Conservation (phyloP, 1,139 yeast genomes). For the Nakaseomyces nivariensis region DNA sequence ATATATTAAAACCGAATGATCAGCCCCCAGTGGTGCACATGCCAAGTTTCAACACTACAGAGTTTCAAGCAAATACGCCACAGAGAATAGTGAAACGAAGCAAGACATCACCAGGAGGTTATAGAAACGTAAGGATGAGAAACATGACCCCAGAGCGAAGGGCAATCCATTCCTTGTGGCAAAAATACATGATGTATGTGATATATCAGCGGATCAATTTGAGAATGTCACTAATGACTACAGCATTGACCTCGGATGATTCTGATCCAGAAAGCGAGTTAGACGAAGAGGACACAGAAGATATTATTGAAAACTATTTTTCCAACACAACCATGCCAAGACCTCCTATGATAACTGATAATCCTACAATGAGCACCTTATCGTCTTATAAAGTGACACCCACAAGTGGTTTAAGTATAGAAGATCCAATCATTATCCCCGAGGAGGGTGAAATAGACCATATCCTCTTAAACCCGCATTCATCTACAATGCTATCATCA, state of each 20-base stretch:
- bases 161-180: constrained; percentile 20
- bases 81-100: not conserved
- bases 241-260: constrained; percentile 1
- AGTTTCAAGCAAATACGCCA: not conserved
- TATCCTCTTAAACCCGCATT: not conserved
- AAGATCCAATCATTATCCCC: not conserved
- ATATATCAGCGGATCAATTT: constrained; percentile 23
- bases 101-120: constrained; percentile 4
- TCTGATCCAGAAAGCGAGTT: constrained; percentile 2
- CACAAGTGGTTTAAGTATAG: not conserved
- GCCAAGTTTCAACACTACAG: not conserved
- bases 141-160: not conserved
- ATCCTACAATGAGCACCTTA: not conserved
- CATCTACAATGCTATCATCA: not conserved
- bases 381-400: not conserved
- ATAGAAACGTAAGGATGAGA: not conserved
- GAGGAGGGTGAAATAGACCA: not conserved
- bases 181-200: constrained; percentile 21
- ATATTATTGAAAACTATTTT: not conserved
- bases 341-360: not conserved
- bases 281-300: not conserved
- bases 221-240: constrained; percentile 15
- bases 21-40: not conserved
- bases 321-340: not conserved
- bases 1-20: not conserved